phyloP scores from a whole-genome alignment of 148 eudicot genomes.

The Polygonum maritimum region DNA sequence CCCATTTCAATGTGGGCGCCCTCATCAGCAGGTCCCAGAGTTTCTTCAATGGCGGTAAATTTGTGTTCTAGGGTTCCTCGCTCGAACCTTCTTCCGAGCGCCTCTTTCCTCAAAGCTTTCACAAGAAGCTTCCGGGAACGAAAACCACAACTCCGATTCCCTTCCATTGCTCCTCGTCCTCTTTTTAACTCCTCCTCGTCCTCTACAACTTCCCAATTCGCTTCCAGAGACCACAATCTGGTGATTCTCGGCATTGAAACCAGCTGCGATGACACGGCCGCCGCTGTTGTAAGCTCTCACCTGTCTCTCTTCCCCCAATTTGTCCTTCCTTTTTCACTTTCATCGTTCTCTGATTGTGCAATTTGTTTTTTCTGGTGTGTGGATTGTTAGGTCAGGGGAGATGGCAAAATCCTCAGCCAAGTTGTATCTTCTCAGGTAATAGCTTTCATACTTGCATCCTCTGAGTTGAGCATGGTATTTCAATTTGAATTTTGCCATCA shows the following conservation, averaged over 20 bases:
- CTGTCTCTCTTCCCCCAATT: background rate
- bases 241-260: constrained; percentile 8
- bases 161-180: background rate
- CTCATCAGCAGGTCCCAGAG: background rate
- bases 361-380: background rate
- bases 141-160: background rate
- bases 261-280: constrained; percentile 11
- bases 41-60: background rate
- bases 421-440: constrained; percentile 89
- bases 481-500: too few relatives aligned
- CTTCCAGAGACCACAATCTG: constrained; percentile 1
- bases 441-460: too few relatives aligned
- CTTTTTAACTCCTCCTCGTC: background rate
- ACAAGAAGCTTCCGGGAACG: background rate
- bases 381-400: constrained; percentile 56
- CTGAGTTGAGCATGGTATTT: too few relatives aligned
- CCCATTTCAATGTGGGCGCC: background rate
- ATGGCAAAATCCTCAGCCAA: constrained; percentile 95
- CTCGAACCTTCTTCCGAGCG: background rate
- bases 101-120: background rate
- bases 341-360: background rate
- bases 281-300: constrained; percentile 10
- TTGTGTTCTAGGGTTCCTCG: background rate
- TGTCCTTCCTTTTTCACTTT: background rate
- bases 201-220: background rate